phyloP scores from a whole-genome alignment of 2,329 filamentous ascomycete species.

The Aspergillus novoparasiticus region DNA sequence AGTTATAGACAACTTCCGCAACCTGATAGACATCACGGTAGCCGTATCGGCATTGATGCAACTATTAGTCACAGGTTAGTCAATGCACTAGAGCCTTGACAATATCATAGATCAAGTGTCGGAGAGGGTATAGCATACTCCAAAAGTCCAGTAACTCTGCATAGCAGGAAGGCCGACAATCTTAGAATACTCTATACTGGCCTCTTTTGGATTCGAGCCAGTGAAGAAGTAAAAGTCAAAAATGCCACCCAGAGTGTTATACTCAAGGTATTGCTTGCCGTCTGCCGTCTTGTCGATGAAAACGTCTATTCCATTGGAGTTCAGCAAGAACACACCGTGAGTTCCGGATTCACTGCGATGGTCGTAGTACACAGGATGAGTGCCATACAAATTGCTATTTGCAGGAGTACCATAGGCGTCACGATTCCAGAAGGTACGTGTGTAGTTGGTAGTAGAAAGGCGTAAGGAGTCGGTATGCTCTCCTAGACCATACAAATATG shows the following conservation, averaged over 20 bases:
- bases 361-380: slow-evolving; percentile 75
- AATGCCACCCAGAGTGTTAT: slow-evolving; percentile 76
- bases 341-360: slow-evolving; percentile 60
- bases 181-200: slow-evolving; percentile 62
- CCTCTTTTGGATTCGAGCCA: slow-evolving; percentile 60
- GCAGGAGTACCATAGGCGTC: slow-evolving; percentile 66
- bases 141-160: slow-evolving; percentile 67
- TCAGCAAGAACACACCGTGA: slow-evolving; percentile 70
- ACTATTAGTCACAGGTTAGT: slow-evolving; percentile 24
- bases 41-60: slow-evolving; percentile 66
- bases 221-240: slow-evolving; percentile 71
- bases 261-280: slow-evolving; percentile 71
- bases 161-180: slow-evolving; percentile 61
- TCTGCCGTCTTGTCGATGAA: slow-evolving; percentile 66
- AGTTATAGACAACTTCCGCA: slow-evolving; percentile 48
- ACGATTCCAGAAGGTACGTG: slow-evolving; percentile 69
- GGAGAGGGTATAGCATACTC: slow-evolving; percentile 41
- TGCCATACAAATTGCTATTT: slow-evolving; percentile 70
- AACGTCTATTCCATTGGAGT: slow-evolving; percentile 77
- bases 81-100: not conserved
- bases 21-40: slow-evolving; percentile 55
- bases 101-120: not conserved
- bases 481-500: slow-evolving; percentile 76
- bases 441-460: slow-evolving; percentile 69
- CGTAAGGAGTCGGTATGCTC: slow-evolving; percentile 74